Percentiles rank a stretch among this genome's conserved stretches.
Evolutionary conservation across 2,329 filamentous ascomycete genomes (phyloP).

Genomic region (Fusarium xyrophilum): DNA sequence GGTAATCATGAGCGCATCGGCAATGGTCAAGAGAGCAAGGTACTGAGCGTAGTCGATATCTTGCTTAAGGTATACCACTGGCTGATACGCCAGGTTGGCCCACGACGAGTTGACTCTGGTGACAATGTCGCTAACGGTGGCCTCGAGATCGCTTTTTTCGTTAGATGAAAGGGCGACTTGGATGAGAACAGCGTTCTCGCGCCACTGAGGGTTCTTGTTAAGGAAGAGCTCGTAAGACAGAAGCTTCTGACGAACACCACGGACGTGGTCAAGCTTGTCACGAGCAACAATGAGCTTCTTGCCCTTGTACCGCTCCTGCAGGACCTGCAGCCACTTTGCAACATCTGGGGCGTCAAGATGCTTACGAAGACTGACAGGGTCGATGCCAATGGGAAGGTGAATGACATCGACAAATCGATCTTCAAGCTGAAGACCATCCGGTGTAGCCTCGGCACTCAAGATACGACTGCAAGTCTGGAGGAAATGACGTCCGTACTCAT

Average conservation of each 20-base stretch:
- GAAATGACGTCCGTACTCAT: conserved; percentile 93
- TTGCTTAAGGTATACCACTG: conserved; percentile 91
- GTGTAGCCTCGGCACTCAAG: conserved; percentile 86
- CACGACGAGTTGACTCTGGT: conserved; percentile 91
- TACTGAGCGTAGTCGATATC: conserved; percentile 94
- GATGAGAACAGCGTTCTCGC: conserved; percentile 86
- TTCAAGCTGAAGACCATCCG: conserved; percentile 87
- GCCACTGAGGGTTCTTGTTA: conserved; percentile 90
- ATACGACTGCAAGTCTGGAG: conserved; percentile 93
- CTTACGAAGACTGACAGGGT: conserved; percentile 75
- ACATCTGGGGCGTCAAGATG: conserved; percentile 78
- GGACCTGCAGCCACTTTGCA: conserved; percentile 76
- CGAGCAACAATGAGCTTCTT: conserved; percentile 92
- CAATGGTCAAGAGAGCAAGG: conserved; percentile 86
- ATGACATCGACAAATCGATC: conserved; percentile 92
- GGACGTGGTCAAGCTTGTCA: conserved; percentile 92
- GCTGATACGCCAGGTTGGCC: conserved; percentile 90
- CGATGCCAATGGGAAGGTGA: conserved; percentile 87
- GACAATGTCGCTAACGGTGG: conserved; percentile 90
- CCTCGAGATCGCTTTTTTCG: conserved; percentile 86
- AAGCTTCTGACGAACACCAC: conserved; percentile 92
- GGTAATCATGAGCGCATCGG: conserved; percentile 92
- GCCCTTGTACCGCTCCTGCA: conserved; percentile 83
- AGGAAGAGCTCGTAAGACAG: conserved; percentile 92
- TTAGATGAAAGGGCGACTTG: conserved; percentile 92